Conservation (phyloP, 352 stramenopile genomes). For the Poterioochromonas sp. region DNA sequence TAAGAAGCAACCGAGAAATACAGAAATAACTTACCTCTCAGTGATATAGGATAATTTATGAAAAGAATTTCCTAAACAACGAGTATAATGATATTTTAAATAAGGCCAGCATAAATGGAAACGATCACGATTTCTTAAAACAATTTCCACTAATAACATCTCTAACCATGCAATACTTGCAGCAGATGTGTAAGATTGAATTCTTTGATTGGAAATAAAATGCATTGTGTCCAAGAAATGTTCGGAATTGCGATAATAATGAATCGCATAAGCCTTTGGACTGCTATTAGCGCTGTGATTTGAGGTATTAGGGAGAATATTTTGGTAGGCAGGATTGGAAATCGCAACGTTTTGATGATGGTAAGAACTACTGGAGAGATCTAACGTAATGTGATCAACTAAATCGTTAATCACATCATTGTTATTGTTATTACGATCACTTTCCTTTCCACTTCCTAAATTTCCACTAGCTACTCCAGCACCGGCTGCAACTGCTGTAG, state of each 20-base stretch:
- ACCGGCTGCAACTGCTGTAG: too few relatives aligned
- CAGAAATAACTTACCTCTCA: slow-evolving; percentile 13
- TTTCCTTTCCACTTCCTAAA: not conserved
- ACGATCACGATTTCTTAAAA: slow-evolving; percentile 25
- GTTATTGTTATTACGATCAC: too few relatives aligned
- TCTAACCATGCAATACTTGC: slow-evolving; percentile 21
- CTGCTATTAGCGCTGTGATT: too few relatives aligned
- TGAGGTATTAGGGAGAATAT: not conserved
- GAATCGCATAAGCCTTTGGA: not conserved
- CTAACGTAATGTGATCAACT: not conserved
- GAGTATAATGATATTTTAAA: not conserved
- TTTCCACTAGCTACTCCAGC: too few relatives aligned
- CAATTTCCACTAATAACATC: slow-evolving; percentile 20
- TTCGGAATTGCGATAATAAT: not conserved
- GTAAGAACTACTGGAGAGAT: not conserved
- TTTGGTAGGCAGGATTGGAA: not conserved
- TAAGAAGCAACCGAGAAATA: too few relatives aligned
- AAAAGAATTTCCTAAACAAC: not conserved
- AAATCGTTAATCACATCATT: not conserved
- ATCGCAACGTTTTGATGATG: not conserved
- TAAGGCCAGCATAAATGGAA: not conserved
- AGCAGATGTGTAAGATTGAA: not conserved
- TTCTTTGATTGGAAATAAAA: not conserved
- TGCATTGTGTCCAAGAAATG: not conserved
- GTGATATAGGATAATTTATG: not conserved